phyloP scores from a whole-genome alignment of 495 filamentous ascomycete species.

The Penicillium mononematosum region DNA sequence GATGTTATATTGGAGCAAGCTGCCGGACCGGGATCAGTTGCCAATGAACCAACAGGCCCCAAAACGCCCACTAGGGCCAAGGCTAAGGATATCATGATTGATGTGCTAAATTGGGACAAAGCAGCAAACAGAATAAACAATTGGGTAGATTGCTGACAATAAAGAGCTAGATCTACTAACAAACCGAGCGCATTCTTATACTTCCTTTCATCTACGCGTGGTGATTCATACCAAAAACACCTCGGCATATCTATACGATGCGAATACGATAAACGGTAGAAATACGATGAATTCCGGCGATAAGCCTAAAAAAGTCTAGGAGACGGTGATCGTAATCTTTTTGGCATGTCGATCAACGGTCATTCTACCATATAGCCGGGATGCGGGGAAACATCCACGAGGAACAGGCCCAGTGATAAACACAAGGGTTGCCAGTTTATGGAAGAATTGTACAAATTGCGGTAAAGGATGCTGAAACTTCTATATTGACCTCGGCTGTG shows the following conservation, averaged over 20 bases:
- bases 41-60: slow-evolving; percentile 9
- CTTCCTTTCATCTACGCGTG: background rate
- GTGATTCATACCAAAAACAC: background rate
- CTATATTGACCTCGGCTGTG: background rate
- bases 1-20: slow-evolving; percentile 27
- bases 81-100: slow-evolving; percentile 11
- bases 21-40: slow-evolving; percentile 14
- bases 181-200: background rate
- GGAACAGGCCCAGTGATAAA: background rate
- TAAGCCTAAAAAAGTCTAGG: background rate
- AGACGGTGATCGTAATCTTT: background rate
- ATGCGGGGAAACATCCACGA: background rate
- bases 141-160: background rate
- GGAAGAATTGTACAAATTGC: background rate
- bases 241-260: slow-evolving; percentile 2
- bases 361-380: background rate
- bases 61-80: slow-evolving; percentile 13
- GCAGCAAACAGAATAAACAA: background rate
- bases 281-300: background rate
- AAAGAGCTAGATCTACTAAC: background rate
- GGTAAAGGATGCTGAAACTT: background rate
- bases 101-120: background rate
- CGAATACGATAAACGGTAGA: slow-evolving; percentile 2
- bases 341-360: slow-evolving; percentile 1
- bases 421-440: background rate